phyloP scores from a whole-genome alignment of 257 asterid genomes.

The Scutellaria barbata region DNA sequence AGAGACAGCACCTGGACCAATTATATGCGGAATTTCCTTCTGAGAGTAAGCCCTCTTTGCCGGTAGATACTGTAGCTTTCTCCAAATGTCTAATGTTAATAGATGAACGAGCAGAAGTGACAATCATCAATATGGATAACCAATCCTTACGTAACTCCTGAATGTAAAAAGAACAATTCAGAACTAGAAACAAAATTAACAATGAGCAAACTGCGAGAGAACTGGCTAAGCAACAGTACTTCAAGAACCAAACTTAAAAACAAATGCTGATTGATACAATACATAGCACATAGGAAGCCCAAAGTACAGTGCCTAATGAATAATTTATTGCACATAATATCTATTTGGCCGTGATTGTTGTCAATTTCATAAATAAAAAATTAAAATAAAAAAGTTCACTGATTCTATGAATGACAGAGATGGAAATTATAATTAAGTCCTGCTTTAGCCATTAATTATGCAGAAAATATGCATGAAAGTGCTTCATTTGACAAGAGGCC shows the following conservation, averaged over 20 bases:
- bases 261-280: slow-evolving; percentile 23
- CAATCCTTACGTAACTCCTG: slow-evolving; percentile 96
- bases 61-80: slow-evolving; percentile 97
- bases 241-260: slow-evolving; percentile 26
- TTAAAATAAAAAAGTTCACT: slow-evolving; percentile 14
- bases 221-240: slow-evolving; percentile 29
- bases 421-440: neutral
- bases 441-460: slow-evolving; percentile 18
- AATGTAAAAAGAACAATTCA: slow-evolving; percentile 29
- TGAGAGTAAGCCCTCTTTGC: slow-evolving; percentile 93
- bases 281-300: slow-evolving; percentile 26
- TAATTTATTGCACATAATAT: slow-evolving; percentile 1
- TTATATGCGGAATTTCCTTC: slow-evolving; percentile 98
- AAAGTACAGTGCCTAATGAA: slow-evolving; percentile 10
- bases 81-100: slow-evolving; percentile 96
- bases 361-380: neutral
- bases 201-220: slow-evolving; percentile 4
- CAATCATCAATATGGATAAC: slow-evolving; percentile 91
- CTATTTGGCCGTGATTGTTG: neutral
- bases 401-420: slow-evolving; percentile 10
- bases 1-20: slow-evolving; percentile 86
- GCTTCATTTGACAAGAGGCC: slow-evolving; percentile 12
- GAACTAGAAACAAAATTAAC: neutral
- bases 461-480: neutral
- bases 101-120: slow-evolving; percentile 97